A percentile compares a stretch with the other conserved stretches of the same genome.
These are phyloP conservation scores for Simplicillium aogashimaense DNA, from an alignment of 2,329 filamentous ascomycete genomes.

Conservation along the genomic window DNA sequence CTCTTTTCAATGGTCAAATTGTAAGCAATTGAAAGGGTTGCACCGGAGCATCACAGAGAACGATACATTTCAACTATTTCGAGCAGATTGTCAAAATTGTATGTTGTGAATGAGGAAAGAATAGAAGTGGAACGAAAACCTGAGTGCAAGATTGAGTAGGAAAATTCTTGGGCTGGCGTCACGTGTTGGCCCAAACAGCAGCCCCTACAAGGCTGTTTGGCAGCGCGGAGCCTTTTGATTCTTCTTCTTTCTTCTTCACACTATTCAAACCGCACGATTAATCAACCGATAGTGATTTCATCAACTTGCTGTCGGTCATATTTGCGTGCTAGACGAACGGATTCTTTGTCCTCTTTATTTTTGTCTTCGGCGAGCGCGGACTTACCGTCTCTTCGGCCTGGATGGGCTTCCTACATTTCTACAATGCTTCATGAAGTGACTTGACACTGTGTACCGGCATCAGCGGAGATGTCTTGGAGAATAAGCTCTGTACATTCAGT, in stretches of 20 bases:
- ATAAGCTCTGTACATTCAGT: too few species aligned
- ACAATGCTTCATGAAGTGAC: background rate
- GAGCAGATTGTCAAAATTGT: too few species aligned
- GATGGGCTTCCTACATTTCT: slow-evolving; percentile 2
- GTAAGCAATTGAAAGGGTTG: too few species aligned
- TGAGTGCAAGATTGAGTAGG: too few species aligned
- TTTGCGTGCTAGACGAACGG: slow-evolving; percentile 47
- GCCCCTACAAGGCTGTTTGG: too few species aligned
- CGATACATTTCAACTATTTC: too few species aligned
- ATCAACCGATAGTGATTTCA: slow-evolving; percentile 46
- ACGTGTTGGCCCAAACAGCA: background rate
- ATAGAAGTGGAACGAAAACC: too few species aligned
- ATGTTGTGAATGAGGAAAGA: too few species aligned
- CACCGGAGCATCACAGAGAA: too few species aligned
- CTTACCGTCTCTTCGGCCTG: slow-evolving; percentile 4
- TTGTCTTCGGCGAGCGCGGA: slow-evolving; percentile 6
- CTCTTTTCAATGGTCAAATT: too few species aligned
- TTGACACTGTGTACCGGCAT: slow-evolving; percentile 1
- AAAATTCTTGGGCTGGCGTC: too few species aligned
- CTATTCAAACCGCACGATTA: slow-evolving; percentile 42
- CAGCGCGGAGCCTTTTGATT: slow-evolving; percentile 7
- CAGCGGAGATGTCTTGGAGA: background rate
- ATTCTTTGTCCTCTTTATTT: slow-evolving; percentile 15
- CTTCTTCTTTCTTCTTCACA: slow-evolving; percentile 27
- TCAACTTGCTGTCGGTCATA: slow-evolving; percentile 48